phyloP scores from a whole-genome alignment of 805 yeast species.

The Starmerella cellae region DNA sequence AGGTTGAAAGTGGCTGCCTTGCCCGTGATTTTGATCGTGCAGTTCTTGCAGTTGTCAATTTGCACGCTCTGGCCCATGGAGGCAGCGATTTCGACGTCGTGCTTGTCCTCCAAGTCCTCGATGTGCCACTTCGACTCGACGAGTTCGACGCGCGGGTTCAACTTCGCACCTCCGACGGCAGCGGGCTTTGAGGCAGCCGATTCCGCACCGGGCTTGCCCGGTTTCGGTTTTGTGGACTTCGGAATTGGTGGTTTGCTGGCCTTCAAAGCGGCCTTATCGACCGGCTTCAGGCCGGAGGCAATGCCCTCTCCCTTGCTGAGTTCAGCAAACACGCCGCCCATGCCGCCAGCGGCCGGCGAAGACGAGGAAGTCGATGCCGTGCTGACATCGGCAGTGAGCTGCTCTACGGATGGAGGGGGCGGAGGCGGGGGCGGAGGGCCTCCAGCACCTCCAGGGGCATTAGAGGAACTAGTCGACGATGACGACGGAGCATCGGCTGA shows the following conservation, averaged over 20 bases:
- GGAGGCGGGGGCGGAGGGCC: slow-evolving; percentile 70
- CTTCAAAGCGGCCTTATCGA: slow-evolving; percentile 90
- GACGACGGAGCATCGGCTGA: slow-evolving; percentile 17
- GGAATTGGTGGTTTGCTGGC: slow-evolving; percentile 53
- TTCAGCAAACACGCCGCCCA: slow-evolving; percentile 85
- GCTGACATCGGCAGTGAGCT: slow-evolving; percentile 31
- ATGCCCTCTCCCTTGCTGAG: slow-evolving; percentile 73
- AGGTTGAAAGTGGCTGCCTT: slow-evolving; percentile 81
- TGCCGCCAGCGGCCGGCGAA: slow-evolving; percentile 34
- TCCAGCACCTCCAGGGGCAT: slow-evolving; percentile 29
- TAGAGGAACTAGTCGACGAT: neutral
- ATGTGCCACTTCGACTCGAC: slow-evolving; percentile 81
- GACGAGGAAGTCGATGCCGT: slow-evolving; percentile 20
- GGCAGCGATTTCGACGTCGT: slow-evolving; percentile 60
- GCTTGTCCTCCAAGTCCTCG: slow-evolving; percentile 56
- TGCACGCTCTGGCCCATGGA: slow-evolving; percentile 79
- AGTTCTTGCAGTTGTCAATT: slow-evolving; percentile 64
- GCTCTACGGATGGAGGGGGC: slow-evolving; percentile 68
- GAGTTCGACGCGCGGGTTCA: slow-evolving; percentile 51
- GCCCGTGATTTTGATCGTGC: slow-evolving; percentile 73
- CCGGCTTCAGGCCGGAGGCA: slow-evolving; percentile 78
- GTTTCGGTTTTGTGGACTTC: slow-evolving; percentile 37
- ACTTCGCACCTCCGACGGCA: slow-evolving; percentile 32
- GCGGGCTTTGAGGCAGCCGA: slow-evolving; percentile 14
- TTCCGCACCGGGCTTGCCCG: slow-evolving; percentile 20